A percentile compares a stretch with the other conserved stretches of the same genome.
Conservation (phyloP, 441 rosid species). For the Populus hybrid region DNA sequence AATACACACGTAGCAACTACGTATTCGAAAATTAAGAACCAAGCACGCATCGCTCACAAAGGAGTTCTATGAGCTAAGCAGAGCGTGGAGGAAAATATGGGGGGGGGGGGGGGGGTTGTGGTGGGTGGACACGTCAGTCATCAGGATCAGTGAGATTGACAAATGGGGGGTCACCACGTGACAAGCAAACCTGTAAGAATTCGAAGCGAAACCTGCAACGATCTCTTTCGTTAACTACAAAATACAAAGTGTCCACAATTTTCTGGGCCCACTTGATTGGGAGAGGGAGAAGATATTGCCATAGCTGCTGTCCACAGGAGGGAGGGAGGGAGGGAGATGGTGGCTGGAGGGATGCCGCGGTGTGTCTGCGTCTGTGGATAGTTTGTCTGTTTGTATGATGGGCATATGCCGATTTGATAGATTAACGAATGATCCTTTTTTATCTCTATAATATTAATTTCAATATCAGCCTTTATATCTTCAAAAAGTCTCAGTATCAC, state of each 20-base stretch:
- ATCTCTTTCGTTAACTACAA: neutral
- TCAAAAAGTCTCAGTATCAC: too few species aligned
- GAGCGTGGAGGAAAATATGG: neutral
- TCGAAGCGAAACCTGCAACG: neutral
- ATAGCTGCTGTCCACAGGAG: too few species aligned
- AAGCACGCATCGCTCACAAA: neutral
- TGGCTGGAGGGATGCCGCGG: too few species aligned
- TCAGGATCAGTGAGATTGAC: neutral
- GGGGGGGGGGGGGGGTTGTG: too few species aligned
- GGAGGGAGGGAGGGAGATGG: too few species aligned
- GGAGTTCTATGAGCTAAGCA: neutral
- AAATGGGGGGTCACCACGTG: neutral
- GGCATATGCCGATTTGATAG: neutral
- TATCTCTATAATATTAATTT: too few species aligned
- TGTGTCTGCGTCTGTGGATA: neutral
- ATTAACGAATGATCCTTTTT: too few species aligned
- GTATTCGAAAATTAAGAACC: too few species aligned
- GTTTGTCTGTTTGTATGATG: neutral
- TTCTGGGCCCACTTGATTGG: too few species aligned
- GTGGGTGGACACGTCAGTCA: neutral
- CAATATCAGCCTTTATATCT: too few species aligned
- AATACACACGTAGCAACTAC: neutral
- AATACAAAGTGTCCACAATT: too few species aligned
- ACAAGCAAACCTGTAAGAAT: neutral
- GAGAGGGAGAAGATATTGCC: too few species aligned